Evolutionary conservation across 768 basidiomycete genomes (phyloP), one percentile per base, ranked within the genome.

Genomic region (Boletus vermiculosoides): DNA sequence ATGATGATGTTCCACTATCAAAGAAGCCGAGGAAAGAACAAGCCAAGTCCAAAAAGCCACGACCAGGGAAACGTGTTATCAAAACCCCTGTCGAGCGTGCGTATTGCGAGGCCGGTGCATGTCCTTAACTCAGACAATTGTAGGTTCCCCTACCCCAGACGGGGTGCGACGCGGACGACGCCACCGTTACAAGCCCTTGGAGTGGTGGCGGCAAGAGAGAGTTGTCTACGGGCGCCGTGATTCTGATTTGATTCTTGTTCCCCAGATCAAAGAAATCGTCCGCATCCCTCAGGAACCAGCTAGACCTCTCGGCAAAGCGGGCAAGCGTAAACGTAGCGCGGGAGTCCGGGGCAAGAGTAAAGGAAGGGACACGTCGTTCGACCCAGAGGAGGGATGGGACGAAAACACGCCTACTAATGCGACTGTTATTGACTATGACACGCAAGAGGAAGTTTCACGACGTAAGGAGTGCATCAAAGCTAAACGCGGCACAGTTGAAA

Each of bases 141-240:
- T 45, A 72, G 71, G 46, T 45, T 71, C 72, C 15, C 64, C 61
- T 25, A 54, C 60, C 12, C 72, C 67, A 25, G 72, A 71, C 0
- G 87, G 86, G 23, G 76, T 90, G 2, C 86, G 94, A 18, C 85
- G 88, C 49, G 87, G 92, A 31, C 75, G 75, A 47, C 85, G 95
- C 23, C 76, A 81, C 52, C 83, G 84, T 33, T 85, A 83, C 63
- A 74, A 75, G 48, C 96, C 95, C 5, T 77, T 98, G 36, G 90
- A 92, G 40, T 96, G 81, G 77, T 98, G 96, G 96, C 83, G 94
- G n/a, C 84, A 85, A 62, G 96, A 98, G 74, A 87, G 85, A 59
- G 82, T 93, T 23, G 86, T 94, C 2, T 98, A 93, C 64, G 88
- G 87, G 7, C 81, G 85, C 22, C 79, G 81, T 13, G 74, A 79